Base-by-base conservation (phyloP, 2,329 filamentous ascomycete genomes). In the Phoma sp. region DNA sequence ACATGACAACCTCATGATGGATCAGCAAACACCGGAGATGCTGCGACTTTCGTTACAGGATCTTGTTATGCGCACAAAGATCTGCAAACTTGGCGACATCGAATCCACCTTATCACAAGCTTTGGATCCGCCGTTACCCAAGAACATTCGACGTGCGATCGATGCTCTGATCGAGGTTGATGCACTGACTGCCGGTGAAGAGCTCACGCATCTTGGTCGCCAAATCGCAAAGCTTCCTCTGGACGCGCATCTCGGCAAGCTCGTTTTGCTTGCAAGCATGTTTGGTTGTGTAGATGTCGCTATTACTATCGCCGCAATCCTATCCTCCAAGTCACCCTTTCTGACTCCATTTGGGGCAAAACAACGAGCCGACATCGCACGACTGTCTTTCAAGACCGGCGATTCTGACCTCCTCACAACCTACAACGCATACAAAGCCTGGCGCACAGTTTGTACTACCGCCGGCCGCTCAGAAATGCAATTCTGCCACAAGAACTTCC, bases 1-100 rank as follows among this genome's bases (percentile, higher is more conserved):
- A 7, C 92, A 97, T 70, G 93, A 98, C 70, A 85, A 86, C 52
- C 70, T 85, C 53, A 92, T 98, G 84, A 87, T 87, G 43, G 92
- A 96, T 57, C 92, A 97, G 69, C 95, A 98, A 77, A 96, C 92
- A 0, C 96, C 95, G 0, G 95, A 99, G 74, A 96, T 99, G 87
- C 85, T 99, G 33, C 89, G 95, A 0, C 80, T 99, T 4, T 97
- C 95, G 0, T 80, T 99, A 10, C 95, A 99, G 74, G 95, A 99
- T 69, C 81, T 99, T 10, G 92, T 96, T 5, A 93, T 99, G 72
- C 87, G 95, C 7, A 93, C 98, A 61, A 99, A 99, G 77, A 96
- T 97, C 38, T 99, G 93, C 80, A 96, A 96, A 69, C 84, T 99
- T 36, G 95, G 95, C 10, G 89, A 91, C 33, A 96, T 98, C 47